Conservation (phyloP, 768 basidiomycete genomes). For the Termitomyces bulborhizus region DNA sequence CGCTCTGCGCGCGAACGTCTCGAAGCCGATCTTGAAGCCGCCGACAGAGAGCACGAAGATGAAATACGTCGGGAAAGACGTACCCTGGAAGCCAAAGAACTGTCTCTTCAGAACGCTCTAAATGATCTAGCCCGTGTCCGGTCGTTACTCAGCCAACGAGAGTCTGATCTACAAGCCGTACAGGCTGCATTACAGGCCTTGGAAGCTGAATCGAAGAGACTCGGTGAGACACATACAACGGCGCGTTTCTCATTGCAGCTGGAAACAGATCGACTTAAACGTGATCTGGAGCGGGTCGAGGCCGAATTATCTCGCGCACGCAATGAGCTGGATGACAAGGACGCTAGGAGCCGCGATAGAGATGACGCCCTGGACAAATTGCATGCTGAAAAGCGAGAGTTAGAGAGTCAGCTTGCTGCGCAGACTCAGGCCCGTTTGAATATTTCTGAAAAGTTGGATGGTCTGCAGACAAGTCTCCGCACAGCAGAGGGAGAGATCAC, state of each 20-base stretch:
- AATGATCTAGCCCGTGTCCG: slow-evolving; percentile 59
- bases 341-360: slow-evolving; percentile 59
- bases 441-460: slow-evolving; percentile 85
- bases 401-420: slow-evolving; percentile 70
- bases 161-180: slow-evolving; percentile 67
- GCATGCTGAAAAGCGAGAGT: slow-evolving; percentile 74
- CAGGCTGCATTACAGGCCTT: slow-evolving; percentile 64
- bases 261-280: slow-evolving; percentile 79
- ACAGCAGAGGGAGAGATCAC: slow-evolving; percentile 64
- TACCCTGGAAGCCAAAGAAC: slow-evolving; percentile 63
- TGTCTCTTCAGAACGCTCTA: slow-evolving; percentile 56
- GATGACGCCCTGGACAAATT: slow-evolving; percentile 71
- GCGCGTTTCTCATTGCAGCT: slow-evolving; percentile 84
- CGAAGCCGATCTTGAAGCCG: slow-evolving; percentile 47
- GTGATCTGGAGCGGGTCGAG: slow-evolving; percentile 78
- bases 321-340: slow-evolving; percentile 62
- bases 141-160: slow-evolving; percentile 61
- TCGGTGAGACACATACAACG: slow-evolving; percentile 80
- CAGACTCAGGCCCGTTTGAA: slow-evolving; percentile 87
- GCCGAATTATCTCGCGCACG: slow-evolving; percentile 70
- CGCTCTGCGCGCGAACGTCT: slow-evolving; percentile 47
- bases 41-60: slow-evolving; percentile 61
- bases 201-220: slow-evolving; percentile 71
- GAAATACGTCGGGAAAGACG: slow-evolving; percentile 55
- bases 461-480: slow-evolving; percentile 52